Base-by-base conservation (phyloP, 164 flowering plant species). In the Platanus orientalis region DNA sequence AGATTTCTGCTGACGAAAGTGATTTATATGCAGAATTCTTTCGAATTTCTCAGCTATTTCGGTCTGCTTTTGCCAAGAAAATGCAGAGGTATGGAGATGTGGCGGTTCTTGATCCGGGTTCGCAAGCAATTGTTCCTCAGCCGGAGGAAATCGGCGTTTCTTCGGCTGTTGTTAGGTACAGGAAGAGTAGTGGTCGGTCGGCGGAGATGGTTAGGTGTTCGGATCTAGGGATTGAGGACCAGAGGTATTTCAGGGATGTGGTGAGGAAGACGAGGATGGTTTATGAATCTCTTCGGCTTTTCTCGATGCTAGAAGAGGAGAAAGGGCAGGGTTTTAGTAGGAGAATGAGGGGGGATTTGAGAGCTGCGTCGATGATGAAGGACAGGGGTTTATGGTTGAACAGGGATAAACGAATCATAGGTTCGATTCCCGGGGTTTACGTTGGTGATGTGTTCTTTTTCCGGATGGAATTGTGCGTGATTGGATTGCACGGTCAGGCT, bases 391-490 rank as follows among this genome's bases (percentile, higher is more conserved):
- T 86, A 54, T 90, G 96, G 93, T 50, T 90, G 61, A 80, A 90
- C 66, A 76, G 90, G 21, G 97, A 90, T 39, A 85, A 86, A 67
- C 62, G 93, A 40, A 84, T 90, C 5, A 83, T 92, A 12, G 98
- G 98, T 1, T 55, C 89, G 2, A 79, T 92, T 7, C 96, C 98
- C 0, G 98, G 98, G 7, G 76, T 92, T 24, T 61, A 70, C 47
- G 62, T 92, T 27, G 98, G 98, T 4, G 98, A 92, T 54, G 21
- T 86, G 39, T 92, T 88, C 85, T 79, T 84, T 32, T 89, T 66
- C 48, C 65, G 91, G 28, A 85, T 88, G 85, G 98, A 92, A 29
- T 27, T 92, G 66, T 86, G 91, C 58, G 90, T 90, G 17, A 60
- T 90, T 27, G 98, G 98, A 10, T 62, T 92, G 60, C 97, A 88